Evolutionary conservation across 352 stramenopile genomes (phyloP).

Genomic region (Thraustochytrium sp.): DNA sequence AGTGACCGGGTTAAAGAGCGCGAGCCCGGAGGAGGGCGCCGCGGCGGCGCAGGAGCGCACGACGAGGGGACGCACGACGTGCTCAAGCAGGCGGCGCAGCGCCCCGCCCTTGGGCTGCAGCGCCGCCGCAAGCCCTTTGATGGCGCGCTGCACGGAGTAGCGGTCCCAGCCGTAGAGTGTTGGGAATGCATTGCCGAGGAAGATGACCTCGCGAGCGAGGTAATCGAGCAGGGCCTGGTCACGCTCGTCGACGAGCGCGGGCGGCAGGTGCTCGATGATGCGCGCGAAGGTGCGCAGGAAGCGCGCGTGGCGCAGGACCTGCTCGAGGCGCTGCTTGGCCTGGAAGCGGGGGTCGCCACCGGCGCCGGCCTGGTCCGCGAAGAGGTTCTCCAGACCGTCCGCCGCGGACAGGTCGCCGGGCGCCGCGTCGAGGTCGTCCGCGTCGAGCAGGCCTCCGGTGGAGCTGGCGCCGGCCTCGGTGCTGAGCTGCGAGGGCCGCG

Average conservation of each 20-base stretch:
- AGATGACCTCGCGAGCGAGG: not conserved
- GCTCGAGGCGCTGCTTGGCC: not conserved
- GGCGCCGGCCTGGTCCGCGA: too few relatives aligned
- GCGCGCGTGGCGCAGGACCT: constrained; percentile 26
- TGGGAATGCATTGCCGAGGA: not conserved
- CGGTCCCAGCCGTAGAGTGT: not conserved
- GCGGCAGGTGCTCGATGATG: constrained; percentile 3
- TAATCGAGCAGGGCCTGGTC: constrained; percentile 34
- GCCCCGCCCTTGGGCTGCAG: not conserved
- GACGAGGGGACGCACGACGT: not conserved
- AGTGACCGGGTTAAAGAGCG: constrained; percentile 20
- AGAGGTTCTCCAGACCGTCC: too few relatives aligned
- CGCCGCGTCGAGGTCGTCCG: too few relatives aligned
- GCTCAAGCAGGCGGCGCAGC: not conserved
- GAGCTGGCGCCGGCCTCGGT: not conserved
- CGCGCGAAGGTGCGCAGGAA: constrained; percentile 31
- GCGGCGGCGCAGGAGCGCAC: not conserved
- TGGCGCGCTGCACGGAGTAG: not conserved
- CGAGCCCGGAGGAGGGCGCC: not conserved
- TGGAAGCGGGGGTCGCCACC: not conserved
- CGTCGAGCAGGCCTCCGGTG: constrained; percentile 16
- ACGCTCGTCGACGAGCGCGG: constrained; percentile 1
- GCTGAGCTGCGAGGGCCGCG: not conserved
- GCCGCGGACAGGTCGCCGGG: too few relatives aligned
- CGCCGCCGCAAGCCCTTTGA: not conserved